phyloP scores from a whole-genome alignment of 163 green algal species.

The Chlamydomonas reinhardtii region DNA sequence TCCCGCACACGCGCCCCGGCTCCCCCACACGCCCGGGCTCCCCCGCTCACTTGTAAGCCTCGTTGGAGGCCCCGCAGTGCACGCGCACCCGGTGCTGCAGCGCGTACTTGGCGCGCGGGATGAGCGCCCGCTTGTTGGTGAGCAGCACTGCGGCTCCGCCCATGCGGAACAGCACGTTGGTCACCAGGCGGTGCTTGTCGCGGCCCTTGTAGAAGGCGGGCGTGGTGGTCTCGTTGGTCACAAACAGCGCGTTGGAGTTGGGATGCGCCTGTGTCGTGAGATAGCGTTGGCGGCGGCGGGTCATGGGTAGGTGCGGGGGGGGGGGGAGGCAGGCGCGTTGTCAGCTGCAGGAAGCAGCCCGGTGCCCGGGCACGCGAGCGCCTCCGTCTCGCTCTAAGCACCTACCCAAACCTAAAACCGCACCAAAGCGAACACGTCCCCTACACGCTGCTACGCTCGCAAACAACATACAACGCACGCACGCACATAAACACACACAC shows the following conservation, averaged over 20 bases:
- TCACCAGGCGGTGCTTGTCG: constrained; percentile 63
- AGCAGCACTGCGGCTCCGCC: constrained; percentile 62
- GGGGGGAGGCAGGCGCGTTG: too few species aligned
- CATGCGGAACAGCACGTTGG: constrained; percentile 71
- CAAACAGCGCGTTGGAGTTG: constrained; percentile 58
- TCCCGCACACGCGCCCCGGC: too few species aligned
- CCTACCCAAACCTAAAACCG: too few species aligned
- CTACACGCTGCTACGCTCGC: too few species aligned
- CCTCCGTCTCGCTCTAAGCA: too few species aligned
- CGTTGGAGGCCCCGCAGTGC: constrained; percentile 75
- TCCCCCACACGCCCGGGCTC: too few species aligned
- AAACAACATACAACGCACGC: neutral
- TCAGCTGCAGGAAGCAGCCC: too few species aligned
- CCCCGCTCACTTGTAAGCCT: constrained; percentile 68
- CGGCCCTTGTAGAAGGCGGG: constrained; percentile 66
- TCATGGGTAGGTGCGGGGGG: neutral
- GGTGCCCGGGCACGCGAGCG: too few species aligned
- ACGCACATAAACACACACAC: neutral
- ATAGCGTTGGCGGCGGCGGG: too few species aligned
- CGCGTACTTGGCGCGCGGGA: constrained; percentile 48
- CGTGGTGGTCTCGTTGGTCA: constrained; percentile 63
- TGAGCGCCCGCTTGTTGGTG: constrained; percentile 54
- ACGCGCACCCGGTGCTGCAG: constrained; percentile 72
- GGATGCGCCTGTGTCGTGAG: constrained; percentile 52
- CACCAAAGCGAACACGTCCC: too few species aligned